Evolutionary conservation across 257 asterid genomes (phyloP), one percentile per base, ranked within the genome.

Genomic region (Craterostigma plantagineum): DNA sequence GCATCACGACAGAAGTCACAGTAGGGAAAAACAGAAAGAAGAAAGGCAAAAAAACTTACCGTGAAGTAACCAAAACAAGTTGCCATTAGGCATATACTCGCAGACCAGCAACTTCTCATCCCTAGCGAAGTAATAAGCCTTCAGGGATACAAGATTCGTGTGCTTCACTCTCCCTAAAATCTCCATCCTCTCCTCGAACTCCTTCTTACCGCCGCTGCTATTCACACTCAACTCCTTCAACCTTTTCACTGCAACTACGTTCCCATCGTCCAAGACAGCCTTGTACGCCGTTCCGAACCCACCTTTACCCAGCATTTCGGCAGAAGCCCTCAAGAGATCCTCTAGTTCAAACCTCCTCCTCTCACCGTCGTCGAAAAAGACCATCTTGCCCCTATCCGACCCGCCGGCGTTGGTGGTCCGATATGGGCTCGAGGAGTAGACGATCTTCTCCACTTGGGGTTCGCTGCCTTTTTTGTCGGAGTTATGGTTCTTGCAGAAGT

Each of bases 271-370:
- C 57, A 84, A 38, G 11, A 77, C 59, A 13, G 96, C 96, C 59
- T 84, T 84, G 38, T 84, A 84, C 3, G 96, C 82, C 7, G 93
- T 80, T 40, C 96, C 96, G 3, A 80, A 60, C 4, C 90, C 93
- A 0, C 96, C 96, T 61, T 72, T 80, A 2, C 96, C 96, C 52
- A 84, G 56, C 96, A 84, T 84, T 41, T 84, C 96, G 45, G 96
- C 93, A 5, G 96, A 80, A 8, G 96, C 96, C 66, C 85, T 64
- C 39, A 84, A 66, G 67, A 84, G 42, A 54, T 84, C 93, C 67
- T 84, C 96, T 48, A 84, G 71, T 68, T 84, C 93, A 39, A 84
- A 84, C 72, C 65, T 67, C 70, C n/a, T n/a, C n/a, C 75, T 77
- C 9, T 68, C 81, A 15, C 77, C 87, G 33, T 81, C 92, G 1